These are phyloP conservation scores for Penicillium simplicissimum DNA, from an alignment of 495 filamentous ascomycete genomes.

Conservation along the genomic window DNA sequence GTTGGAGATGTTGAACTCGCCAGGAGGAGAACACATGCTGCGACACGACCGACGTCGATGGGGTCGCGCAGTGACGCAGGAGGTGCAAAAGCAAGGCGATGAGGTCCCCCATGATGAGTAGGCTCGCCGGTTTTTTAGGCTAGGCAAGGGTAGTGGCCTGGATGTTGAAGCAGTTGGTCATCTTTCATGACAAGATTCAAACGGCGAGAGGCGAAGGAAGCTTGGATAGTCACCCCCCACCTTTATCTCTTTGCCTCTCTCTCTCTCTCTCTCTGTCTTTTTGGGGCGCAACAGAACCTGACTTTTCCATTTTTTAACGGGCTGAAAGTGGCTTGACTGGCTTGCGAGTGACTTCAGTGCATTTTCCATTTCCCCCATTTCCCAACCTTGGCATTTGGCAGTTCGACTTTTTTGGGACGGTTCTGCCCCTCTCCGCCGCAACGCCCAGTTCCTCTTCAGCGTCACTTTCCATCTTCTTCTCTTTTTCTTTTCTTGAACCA, in stretches of 20 bases:
- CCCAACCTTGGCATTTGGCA: neutral
- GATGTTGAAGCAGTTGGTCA: neutral
- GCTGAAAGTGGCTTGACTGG: conserved; percentile 3
- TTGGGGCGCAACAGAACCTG: neutral
- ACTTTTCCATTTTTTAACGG: neutral
- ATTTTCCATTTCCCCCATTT: neutral
- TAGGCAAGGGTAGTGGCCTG: no score
- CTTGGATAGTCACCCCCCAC: neutral
- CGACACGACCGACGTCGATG: neutral
- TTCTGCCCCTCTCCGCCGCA: conserved; percentile 6
- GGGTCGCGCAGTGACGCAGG: conserved; percentile 6
- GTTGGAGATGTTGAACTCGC: conserved; percentile 13
- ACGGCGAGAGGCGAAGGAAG: neutral
- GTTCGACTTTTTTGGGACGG: neutral
- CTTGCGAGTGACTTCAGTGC: neutral
- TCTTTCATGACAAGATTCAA: neutral
- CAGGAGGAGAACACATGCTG: neutral
- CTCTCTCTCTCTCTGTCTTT: no score
- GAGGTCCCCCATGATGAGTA: neutral
- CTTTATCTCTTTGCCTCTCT: neutral
- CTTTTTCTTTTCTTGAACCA: neutral
- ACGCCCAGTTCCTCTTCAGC: conserved; percentile 8
- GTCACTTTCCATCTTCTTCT: neutral
- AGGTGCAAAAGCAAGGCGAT: neutral
- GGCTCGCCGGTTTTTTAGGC: neutral